Base-by-base conservation (phyloP, 2,329 filamentous ascomycete species). In the Endocalyx cinctus region DNA sequence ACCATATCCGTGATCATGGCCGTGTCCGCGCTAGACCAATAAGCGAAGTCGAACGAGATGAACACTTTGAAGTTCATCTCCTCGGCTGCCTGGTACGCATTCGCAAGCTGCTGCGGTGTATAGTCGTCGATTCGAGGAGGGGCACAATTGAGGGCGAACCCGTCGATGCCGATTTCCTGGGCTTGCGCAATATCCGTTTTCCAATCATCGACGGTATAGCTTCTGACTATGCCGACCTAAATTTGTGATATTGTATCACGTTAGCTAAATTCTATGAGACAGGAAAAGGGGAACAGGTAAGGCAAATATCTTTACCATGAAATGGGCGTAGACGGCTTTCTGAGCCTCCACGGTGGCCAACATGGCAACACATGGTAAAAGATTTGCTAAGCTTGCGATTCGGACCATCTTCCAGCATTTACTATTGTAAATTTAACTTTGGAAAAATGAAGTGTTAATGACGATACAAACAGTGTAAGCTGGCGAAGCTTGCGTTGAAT, bases 21-120 rank as follows among this genome's bases (percentile, higher is more conserved):
- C 3, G 38, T 37, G 29, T 40, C 38, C n/a, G 27, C 38, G 6
- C 27, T 31, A 4, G n/a, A 11, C 38, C 38, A 40, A 6, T 34
- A 40, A n/a, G 38, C 34, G 16, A 41, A 41, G 28, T 38, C 38
- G n/a, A 41, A 38, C 23, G 35, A 41, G 18, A 38, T 34, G 17
- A 38, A 41, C 22, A 41, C 13, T n/a, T 33, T 41, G n/a, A 41
- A 41, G 20, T 12, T 17, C 4, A 34, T 25, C 20, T 34, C 38
- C 25, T 41, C 28, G 6, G 34, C 35, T 18, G 35, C 38, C 16
- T 41, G 35, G 17, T 41, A 41, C 11, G 38, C 35, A 10, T 41
- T 38, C 25, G 38, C 38, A 11, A 41, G 35, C 15, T 38, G 35
- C 31, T 32, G 36, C n/a, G 38, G 35, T 13, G 35, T 41, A 19